Evolutionary conservation across 2,329 filamentous ascomycete species (phyloP), one percentile per base, ranked within the genome.

Genomic region (Sclerotinia nivalis): DNA sequence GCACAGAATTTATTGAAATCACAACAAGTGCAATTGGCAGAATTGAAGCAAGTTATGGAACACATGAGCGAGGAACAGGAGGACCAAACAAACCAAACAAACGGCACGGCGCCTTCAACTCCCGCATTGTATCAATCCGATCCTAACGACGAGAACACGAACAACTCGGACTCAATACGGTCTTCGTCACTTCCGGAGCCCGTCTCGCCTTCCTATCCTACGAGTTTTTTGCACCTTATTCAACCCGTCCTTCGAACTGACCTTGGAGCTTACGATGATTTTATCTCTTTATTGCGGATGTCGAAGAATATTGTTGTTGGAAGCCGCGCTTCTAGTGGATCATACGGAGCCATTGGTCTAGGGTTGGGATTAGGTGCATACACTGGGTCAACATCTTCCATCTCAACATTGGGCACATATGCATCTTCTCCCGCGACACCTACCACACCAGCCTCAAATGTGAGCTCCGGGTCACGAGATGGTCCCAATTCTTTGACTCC

Each of bases 11-110:
- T 99, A 25, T 86, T 99, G 71, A 89, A 89, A 70, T 97, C 93
- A 0, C 93, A 98, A 76, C 94, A 97, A 78, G 94, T 98, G 79
- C 96, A 99, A 79, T 84, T 99, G 3, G 86, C 91, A 2, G 92
- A 98, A 80, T 87, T 99, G 73, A 99, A 99, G 81, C 85, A 87
- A 28, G 93, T 97, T 73, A 93, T 99, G 89, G 93, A 97, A 80
- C 89, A 91, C 75, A 92, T 97, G 88, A 87, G 85, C 34, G 84
- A 87, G 18, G 88, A 93, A 74, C 86, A 85, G 71, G 92, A 96
- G 74, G 91, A 96, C 74, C 85, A 87, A 74, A 86, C 89, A 64
- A 88, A 87, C 69, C 85, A 87, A 74, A 86, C 89, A 62, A 88
- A 87, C 69, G 86, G 88, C n/a, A 91, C 92, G 13, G 79, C 82